Base-by-base conservation (phyloP, 257 asterid genomes). In the Gynochthodes officinalis region DNA sequence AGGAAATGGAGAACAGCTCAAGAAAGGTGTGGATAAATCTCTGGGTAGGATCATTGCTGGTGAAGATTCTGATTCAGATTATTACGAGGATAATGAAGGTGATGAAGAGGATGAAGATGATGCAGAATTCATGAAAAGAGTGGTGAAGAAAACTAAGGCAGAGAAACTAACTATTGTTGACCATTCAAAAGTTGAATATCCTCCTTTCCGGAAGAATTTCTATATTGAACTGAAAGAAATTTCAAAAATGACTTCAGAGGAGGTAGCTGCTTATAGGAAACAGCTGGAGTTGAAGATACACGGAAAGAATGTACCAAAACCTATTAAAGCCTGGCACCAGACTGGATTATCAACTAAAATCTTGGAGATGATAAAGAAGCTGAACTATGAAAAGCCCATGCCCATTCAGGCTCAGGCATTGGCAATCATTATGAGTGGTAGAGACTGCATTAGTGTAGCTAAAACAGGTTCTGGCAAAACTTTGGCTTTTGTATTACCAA, bases 401-500 rank as follows among this genome's bases (percentile, higher is more conserved):
- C 62, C 96, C 21, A 90, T 92, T 76, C 98, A 92, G 82, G 89
- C 92, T 35, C 98, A 92, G 84, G 96, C 98, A 21, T 71, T 92
- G 77, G 96, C 98, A 18, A 78, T 92, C 64, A 90, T 92, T 55
- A 92, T 92, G 96, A 88, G 98, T 70, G 98, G 98, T 33, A 87
- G 96, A 70, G 98, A 92, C 78, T 92, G 98, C 86, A 92, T 92
- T 43, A 96, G 98, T 67, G 55, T 92, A 63, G 98, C 97, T 28
- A 90, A 92, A 85, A 92, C 98, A 4, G 98, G 98, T 35, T 92
- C 98, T 0, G 97, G 98, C 28, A 92, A 92, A 83, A 92, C 98
- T 28, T 83, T 92, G 16, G 98, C 98, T 27, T 92, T 92, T 79
- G 98, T 92, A 79, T 79, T 92, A 64, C 96, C 98, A 53, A 92